These are phyloP conservation scores for Aspergillus pseudotamarii DNA, from an alignment of 2,329 filamentous ascomycete genomes.

Conservation along the genomic window DNA sequence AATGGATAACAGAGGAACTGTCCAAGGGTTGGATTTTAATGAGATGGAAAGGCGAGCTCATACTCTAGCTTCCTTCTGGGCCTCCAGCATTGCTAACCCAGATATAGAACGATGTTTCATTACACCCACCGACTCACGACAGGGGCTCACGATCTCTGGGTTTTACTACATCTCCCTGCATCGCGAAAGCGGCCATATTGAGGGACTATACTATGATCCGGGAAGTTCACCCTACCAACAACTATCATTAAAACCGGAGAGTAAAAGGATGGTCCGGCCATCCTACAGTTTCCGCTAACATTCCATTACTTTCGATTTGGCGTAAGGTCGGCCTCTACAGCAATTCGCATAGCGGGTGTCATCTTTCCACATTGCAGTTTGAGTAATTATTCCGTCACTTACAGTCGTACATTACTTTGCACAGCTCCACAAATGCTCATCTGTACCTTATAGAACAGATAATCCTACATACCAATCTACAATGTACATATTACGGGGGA, in stretches of 20 bases:
- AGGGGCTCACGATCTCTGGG: constrained; percentile 53
- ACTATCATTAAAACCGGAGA: constrained; percentile 46
- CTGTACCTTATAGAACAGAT: background rate
- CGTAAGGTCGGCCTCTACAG: background rate
- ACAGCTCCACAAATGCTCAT: background rate
- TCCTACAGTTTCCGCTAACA: constrained; percentile 45
- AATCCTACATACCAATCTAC: background rate
- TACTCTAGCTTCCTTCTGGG: background rate
- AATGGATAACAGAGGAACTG: constrained; percentile 47
- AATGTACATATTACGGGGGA: background rate
- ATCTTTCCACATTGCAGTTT: background rate
- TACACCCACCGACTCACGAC: constrained; percentile 48
- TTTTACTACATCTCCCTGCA: constrained; percentile 55
- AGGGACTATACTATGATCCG: constrained; percentile 54
- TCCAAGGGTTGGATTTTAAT: constrained; percentile 52
- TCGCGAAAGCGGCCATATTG: constrained; percentile 49
- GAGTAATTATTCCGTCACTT: constrained; percentile 13
- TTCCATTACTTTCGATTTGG: background rate
- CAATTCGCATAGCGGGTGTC: constrained; percentile 22
- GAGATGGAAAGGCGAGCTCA: constrained; percentile 53
- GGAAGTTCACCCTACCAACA: constrained; percentile 54
- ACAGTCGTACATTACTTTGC: constrained; percentile 10
- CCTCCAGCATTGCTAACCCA: constrained; percentile 15
- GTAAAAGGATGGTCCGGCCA: constrained; percentile 43
- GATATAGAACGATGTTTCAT: constrained; percentile 51